Evolutionary conservation across 768 basidiomycete species (phyloP).

Genomic region (Termitomyces sp.): DNA sequence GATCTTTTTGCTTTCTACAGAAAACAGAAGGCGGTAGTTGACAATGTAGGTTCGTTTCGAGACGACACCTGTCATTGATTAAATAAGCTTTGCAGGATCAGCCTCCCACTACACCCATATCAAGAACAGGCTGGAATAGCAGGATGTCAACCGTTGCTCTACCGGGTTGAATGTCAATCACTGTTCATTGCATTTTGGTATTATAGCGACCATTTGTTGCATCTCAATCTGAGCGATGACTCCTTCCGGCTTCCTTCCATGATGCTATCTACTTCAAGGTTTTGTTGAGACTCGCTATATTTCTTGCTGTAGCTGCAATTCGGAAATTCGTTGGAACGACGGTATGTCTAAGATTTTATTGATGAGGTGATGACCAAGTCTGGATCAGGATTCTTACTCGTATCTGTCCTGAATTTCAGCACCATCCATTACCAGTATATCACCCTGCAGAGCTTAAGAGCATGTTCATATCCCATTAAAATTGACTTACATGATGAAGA

Average conservation of each 20-base stretch:
- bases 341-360: constrained; percentile 51
- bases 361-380: neutral
- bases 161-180: constrained; percentile 11
- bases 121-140: neutral
- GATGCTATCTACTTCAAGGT: neutral
- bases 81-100: neutral
- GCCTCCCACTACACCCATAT: neutral
- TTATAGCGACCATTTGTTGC: neutral
- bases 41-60: constrained; percentile 1
- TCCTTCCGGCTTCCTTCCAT: neutral
- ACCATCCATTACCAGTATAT: constrained; percentile 78
- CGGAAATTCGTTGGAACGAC: constrained; percentile 74
- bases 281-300: constrained; percentile 38
- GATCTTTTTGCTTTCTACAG: constrained; percentile 72
- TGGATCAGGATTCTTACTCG: constrained; percentile 43
- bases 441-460: constrained; percentile 47
- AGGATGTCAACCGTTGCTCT: constrained; percentile 22
- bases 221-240: neutral
- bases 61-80: neutral
- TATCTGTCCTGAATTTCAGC: constrained; percentile 62
- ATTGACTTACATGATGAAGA: constrained; percentile 57
- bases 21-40: constrained; percentile 46
- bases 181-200: neutral
- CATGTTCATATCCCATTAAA: constrained; percentile 1
- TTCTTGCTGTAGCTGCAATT: constrained; percentile 77